These are phyloP conservation scores for Trichosporon faecale DNA, from an alignment of 1,284 basidiomycete genomes.

Conservation along the genomic window DNA sequence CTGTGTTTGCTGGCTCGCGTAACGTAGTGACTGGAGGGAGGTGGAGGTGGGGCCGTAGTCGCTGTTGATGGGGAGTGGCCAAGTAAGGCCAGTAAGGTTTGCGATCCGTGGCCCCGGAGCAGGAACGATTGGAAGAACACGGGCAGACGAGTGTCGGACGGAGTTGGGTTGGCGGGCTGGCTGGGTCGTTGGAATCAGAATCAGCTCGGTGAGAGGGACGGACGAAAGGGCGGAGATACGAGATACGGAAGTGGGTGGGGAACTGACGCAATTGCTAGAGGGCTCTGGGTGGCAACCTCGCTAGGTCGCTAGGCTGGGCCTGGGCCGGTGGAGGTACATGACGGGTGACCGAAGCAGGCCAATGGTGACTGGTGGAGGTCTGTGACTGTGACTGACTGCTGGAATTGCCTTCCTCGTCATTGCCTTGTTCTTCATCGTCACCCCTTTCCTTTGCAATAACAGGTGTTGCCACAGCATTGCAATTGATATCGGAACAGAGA, in stretches of 20 bases:
- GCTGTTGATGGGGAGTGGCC: not conserved
- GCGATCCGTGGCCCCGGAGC: not conserved
- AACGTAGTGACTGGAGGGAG: not conserved
- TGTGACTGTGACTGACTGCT: too few relatives aligned
- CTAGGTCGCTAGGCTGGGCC: too few relatives aligned
- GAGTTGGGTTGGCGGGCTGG: too few relatives aligned
- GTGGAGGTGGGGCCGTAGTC: not conserved
- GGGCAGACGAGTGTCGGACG: not conserved
- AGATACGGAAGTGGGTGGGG: not conserved
- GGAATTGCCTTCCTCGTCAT: too few relatives aligned
- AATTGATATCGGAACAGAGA: too few relatives aligned
- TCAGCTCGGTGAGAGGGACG: not conserved
- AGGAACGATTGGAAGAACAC: not conserved
- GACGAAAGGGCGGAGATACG: not conserved
- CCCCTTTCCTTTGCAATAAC: too few relatives aligned
- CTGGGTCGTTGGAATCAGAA: not conserved
- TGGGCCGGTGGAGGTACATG: not conserved
- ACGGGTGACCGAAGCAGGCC: too few relatives aligned
- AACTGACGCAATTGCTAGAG: not conserved
- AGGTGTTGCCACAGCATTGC: too few relatives aligned
- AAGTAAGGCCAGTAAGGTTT: not conserved
- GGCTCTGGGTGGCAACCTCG: not conserved
- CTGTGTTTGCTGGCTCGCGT: not conserved
- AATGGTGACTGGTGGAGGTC: too few relatives aligned
- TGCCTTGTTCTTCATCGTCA: too few relatives aligned